Conservation (phyloP, 2,329 filamentous ascomycete species). For the Zymoseptoria ardabiliae region DNA sequence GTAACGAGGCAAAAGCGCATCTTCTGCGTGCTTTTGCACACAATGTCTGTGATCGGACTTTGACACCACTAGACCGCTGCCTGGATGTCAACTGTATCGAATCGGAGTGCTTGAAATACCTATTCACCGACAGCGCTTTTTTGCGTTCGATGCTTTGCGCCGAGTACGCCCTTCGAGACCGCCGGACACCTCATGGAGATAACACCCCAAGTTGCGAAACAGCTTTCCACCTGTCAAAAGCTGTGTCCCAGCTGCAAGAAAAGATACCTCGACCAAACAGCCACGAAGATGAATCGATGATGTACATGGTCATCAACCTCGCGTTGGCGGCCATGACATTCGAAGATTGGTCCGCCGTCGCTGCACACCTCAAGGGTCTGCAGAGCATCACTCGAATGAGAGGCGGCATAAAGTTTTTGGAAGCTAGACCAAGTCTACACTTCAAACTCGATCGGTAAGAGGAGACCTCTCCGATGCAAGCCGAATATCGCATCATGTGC, state of each 20-base stretch:
- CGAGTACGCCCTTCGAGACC: background rate
- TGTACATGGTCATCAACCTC: background rate
- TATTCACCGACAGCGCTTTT: background rate
- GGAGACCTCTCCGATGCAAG: background rate
- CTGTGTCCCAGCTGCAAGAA: background rate
- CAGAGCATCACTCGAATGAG: background rate
- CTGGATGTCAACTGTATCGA: background rate
- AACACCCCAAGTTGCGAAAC: background rate
- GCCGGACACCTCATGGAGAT: background rate
- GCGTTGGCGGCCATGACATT: background rate
- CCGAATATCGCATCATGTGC: background rate
- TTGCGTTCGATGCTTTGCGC: background rate
- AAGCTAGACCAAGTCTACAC: background rate
- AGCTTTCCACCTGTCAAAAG: background rate
- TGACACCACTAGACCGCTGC: background rate
- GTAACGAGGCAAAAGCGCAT: background rate
- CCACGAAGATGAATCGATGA: background rate
- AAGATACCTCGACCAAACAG: background rate
- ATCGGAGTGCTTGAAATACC: background rate
- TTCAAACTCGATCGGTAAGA: background rate
- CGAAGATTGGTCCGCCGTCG: background rate
- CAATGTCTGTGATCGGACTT: background rate
- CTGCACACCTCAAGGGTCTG: background rate
- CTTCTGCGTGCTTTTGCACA: background rate
- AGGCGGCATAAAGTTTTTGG: background rate